Conservation (phyloP, 768 basidiomycete genomes). For the Lepiota venenata region DNA sequence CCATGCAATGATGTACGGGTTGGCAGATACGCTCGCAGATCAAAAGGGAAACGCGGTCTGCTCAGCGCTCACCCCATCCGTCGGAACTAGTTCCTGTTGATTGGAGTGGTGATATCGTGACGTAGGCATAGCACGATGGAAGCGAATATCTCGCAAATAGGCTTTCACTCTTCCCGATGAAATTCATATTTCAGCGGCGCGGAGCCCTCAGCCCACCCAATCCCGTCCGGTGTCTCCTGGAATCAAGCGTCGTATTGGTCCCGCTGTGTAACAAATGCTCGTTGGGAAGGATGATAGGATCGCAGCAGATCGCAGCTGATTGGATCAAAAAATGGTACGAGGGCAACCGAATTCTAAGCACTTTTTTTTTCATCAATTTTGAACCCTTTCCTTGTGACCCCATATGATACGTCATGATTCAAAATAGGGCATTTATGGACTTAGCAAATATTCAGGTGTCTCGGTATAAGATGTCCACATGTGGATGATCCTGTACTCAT, state of each 20-base stretch:
- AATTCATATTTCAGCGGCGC: conserved; percentile 94
- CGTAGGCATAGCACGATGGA: no score
- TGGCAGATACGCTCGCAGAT: no score
- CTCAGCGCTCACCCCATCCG: no score
- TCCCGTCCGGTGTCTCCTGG: background rate
- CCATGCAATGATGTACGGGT: no score
- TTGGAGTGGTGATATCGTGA: no score
- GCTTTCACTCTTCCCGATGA: conserved; percentile 98
- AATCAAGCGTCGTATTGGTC: background rate
- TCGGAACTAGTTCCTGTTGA: no score
- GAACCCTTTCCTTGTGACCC: background rate
- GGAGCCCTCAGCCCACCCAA: conserved; percentile 79
- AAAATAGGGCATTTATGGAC: conserved; percentile 68
- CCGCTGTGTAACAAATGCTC: conserved; percentile 68
- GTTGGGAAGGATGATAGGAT: conserved; percentile 99
- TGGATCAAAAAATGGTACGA: conserved; percentile 95
- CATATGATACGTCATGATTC: background rate
- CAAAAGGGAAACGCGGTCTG: no score
- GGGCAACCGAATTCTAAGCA: conserved; percentile 92
- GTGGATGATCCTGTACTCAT: no score
- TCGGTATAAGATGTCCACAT: no score
- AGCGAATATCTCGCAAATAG: conserved; percentile 80
- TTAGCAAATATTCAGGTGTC: conserved; percentile 97
- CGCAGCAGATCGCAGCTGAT: conserved; percentile 96
- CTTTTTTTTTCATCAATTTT: background rate